Base-by-base conservation (phyloP, 345 rosid species). In the Corymbia maculata region DNA sequence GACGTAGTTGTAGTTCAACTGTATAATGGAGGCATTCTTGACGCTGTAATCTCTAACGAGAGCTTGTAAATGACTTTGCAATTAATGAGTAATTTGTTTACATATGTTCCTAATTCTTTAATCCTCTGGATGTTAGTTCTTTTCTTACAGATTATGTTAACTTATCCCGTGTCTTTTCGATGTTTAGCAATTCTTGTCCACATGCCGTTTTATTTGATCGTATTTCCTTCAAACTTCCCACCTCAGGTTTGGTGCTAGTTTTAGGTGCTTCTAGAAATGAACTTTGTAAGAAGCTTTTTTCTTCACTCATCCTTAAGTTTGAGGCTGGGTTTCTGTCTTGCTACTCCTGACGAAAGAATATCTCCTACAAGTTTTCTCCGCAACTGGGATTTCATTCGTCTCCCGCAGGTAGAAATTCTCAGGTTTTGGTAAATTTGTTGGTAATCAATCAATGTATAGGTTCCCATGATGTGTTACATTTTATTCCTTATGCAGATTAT, bases 351-450 rank as follows among this genome's bases (percentile, higher is more conserved):
- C 66, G 88, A 64, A 85, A 87, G 52, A 88, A 70, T 90, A 88
- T 85, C 91, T 89, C 89, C 90, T 66, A 84, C 80, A 80, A 88
- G 85, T 88, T 7, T 86, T 28, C 82, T 64, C 75, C 80, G 88
- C 89, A 89, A 91, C 82, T 86, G 89, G 89, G 89, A 91, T 51
- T 47, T 70, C 91, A 87, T 91, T 79, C 90, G 36, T 90, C 92
- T 87, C 90, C 32, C 87, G 52, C 94, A 92, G 96, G 94, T 93
- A 90, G 95, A 88, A 85, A 19, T 42, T 75, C 28, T 90, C 80
- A 89, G 91, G 91, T 90, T 92, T 86, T 79, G 42, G 51, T 88
- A 80, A 42, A 42, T 75, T 36, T 75, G 84, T 21, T 75, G 82
- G 82, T 75, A 30, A 66, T 8, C 79, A 30, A 42, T 75, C 84